Evolutionary conservation across 176 grass and related monocot species (phyloP).

Genomic region (Rhynchospora tenuis): DNA sequence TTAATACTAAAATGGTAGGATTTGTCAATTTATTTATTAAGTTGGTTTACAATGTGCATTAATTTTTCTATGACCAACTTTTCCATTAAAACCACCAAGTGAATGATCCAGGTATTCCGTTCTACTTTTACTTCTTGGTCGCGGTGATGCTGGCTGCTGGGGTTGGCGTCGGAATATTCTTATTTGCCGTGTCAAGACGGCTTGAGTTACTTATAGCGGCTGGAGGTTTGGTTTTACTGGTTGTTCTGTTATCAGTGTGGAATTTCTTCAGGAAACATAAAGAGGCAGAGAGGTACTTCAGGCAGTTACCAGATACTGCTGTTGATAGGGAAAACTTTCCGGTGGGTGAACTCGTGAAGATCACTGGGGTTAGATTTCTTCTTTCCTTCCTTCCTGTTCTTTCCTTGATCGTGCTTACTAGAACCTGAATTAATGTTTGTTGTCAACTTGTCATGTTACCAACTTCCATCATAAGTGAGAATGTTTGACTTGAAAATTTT

Average conservation of each 20-base stretch:
- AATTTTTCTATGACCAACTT: background rate
- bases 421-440: background rate
- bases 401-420: background rate
- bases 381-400: background rate
- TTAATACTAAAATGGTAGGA: background rate
- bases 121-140: conserved; percentile 55
- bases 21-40: conserved; percentile 8
- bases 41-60: background rate
- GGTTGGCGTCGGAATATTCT: conserved; percentile 47
- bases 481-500: background rate
- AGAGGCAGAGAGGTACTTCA: conserved; percentile 71
- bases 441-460: no score
- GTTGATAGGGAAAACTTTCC: conserved; percentile 55
- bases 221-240: conserved; percentile 20
- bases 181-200: conserved; percentile 32
- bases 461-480: background rate
- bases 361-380: conserved; percentile 64
- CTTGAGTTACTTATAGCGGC: conserved; percentile 43
- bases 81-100: background rate
- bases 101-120: conserved; percentile 36
- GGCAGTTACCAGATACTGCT: conserved; percentile 43
- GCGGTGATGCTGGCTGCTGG: conserved; percentile 38
- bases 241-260: conserved; percentile 36
- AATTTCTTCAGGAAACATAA: conserved; percentile 31
- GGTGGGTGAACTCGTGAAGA: conserved; percentile 80